A percentile compares a stretch with the other conserved stretches of the same genome.
Evolutionary conservation across 495 filamentous ascomycete species (phyloP).

Genomic region (Aspergillus egyptiacus): DNA sequence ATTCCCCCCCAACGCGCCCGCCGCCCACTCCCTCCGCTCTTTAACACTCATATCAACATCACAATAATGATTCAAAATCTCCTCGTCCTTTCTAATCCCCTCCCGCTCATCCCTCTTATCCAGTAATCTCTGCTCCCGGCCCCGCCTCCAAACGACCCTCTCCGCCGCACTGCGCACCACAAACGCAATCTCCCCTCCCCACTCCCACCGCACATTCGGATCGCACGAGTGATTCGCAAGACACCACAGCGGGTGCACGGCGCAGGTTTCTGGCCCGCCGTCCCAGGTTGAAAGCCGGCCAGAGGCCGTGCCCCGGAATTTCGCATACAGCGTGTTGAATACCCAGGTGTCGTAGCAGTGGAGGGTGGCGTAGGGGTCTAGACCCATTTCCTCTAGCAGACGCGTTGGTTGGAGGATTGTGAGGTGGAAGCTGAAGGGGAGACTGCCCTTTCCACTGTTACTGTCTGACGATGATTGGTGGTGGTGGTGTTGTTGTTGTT

Average conservation of each 20-base stretch:
- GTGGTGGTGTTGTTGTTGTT: conserved; percentile 4
- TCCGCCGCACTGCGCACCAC: conserved; percentile 37
- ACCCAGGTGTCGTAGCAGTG: conserved; percentile 79
- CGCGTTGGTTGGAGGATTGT: conserved; percentile 80
- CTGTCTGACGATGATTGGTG: conserved; percentile 1
- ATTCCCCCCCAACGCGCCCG: conserved; percentile 73
- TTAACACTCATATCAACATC: conserved; percentile 73
- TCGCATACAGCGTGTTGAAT: conserved; percentile 84
- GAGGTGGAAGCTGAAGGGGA: conserved; percentile 84
- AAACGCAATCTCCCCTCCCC: conserved; percentile 79
- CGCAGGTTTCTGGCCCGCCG: conserved; percentile 71
- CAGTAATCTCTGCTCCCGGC: conserved; percentile 10
- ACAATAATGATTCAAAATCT: conserved; percentile 91
- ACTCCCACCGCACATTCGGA: conserved; percentile 92
- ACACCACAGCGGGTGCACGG: conserved; percentile 70
- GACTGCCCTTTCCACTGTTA: conserved; percentile 25
- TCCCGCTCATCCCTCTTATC: conserved; percentile 16
- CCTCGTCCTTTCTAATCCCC: conserved; percentile 69
- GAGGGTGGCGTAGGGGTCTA: conserved; percentile 69
- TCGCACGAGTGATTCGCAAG: conserved; percentile 91
- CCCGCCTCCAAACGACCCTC: conserved; percentile 42
- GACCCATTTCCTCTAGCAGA: conserved; percentile 82
- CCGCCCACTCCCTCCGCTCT: conserved; percentile 82
- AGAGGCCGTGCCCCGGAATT: conserved; percentile 88
- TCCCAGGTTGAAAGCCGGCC: conserved; percentile 67